Evolutionary conservation across 495 filamentous ascomycete genomes (phyloP).

Genomic region (Trichoderma reesei): DNA sequence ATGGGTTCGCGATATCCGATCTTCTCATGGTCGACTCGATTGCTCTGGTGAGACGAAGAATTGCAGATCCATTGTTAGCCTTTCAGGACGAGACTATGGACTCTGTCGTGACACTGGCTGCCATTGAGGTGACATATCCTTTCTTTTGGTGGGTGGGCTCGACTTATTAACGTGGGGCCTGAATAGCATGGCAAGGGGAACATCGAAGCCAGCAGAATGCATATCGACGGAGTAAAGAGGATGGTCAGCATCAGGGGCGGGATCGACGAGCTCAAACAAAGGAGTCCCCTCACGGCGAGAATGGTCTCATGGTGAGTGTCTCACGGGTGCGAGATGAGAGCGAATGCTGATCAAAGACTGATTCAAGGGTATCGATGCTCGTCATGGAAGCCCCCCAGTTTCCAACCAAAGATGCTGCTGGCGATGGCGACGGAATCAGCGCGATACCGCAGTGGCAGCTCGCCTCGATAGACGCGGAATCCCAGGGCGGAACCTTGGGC

Average conservation of each 20-base stretch:
- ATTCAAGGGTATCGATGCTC: conserved; percentile 40
- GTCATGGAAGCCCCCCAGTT: conserved; percentile 41
- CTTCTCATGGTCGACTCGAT: conserved; percentile 45
- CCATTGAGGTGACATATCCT: conserved; percentile 36
- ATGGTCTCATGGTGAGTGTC: conserved; percentile 41
- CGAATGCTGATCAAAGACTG: conserved; percentile 13
- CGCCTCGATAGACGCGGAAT: conserved; percentile 11
- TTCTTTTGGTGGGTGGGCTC: background rate
- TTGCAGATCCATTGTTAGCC: conserved; percentile 32
- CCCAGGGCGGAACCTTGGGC: conserved; percentile 12
- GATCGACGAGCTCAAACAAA: conserved; percentile 34
- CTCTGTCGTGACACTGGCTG: conserved; percentile 43
- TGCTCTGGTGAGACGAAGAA: conserved; percentile 33
- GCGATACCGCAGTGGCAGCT: conserved; percentile 37
- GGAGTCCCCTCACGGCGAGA: conserved; percentile 40
- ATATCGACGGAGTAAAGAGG: conserved; percentile 40
- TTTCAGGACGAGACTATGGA: conserved; percentile 46
- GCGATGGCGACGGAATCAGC: conserved; percentile 36
- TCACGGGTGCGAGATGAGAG: background rate
- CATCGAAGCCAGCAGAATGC: conserved; percentile 30
- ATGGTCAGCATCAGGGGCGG: conserved; percentile 40
- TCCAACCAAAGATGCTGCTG: conserved; percentile 36
- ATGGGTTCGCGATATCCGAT: conserved; percentile 37
- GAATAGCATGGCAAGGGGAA: conserved; percentile 43
- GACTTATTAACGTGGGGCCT: background rate